phyloP scores from a whole-genome alignment of 2,329 filamentous ascomycete species.

The Botryotinia narcissicola region DNA sequence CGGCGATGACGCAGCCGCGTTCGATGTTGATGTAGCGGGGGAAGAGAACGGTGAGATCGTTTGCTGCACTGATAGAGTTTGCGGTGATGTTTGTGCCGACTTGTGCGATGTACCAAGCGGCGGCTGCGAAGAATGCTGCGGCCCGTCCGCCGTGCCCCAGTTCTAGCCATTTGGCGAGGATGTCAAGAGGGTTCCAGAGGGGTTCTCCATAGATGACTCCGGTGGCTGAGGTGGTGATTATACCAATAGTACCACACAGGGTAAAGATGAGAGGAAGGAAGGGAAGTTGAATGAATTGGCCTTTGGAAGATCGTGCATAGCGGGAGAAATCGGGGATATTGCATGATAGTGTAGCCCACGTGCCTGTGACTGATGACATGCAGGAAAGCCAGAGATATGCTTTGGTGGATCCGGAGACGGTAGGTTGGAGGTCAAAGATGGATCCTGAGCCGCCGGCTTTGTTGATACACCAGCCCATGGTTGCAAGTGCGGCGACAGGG shows the following conservation, averaged over 20 bases:
- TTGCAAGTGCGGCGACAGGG: conserved; percentile 59
- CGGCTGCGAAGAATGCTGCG: conserved; percentile 49
- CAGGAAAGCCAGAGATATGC: conserved; percentile 35
- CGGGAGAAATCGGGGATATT: conserved; percentile 41
- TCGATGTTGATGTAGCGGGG: conserved; percentile 55
- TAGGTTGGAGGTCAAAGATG: conserved; percentile 32
- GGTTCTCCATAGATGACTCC: conserved; percentile 51
- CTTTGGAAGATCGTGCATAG: conserved; percentile 34
- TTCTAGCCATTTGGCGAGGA: conserved; percentile 45
- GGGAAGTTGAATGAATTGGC: conserved; percentile 43
- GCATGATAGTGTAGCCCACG: conserved; percentile 38
- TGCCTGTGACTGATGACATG: conserved; percentile 37
- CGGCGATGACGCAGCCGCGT: conserved; percentile 54
- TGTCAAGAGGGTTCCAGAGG: conserved; percentile 51
- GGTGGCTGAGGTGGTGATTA: conserved; percentile 55
- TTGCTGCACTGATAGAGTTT: conserved; percentile 53
- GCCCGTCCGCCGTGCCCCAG: conserved; percentile 45
- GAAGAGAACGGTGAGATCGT: conserved; percentile 55
- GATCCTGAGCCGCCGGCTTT: conserved; percentile 48
- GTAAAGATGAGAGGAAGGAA: conserved; percentile 37
- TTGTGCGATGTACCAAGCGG: conserved; percentile 53
- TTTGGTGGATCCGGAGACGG: conserved; percentile 33
- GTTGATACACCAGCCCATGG: conserved; percentile 61
- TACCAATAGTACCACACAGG: conserved; percentile 47
- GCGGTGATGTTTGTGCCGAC: conserved; percentile 57